A percentile compares a stretch with the other conserved stretches of the same genome.
phyloP scores from a whole-genome alignment of 257 asterid species.

The Verbena officinalis region DNA sequence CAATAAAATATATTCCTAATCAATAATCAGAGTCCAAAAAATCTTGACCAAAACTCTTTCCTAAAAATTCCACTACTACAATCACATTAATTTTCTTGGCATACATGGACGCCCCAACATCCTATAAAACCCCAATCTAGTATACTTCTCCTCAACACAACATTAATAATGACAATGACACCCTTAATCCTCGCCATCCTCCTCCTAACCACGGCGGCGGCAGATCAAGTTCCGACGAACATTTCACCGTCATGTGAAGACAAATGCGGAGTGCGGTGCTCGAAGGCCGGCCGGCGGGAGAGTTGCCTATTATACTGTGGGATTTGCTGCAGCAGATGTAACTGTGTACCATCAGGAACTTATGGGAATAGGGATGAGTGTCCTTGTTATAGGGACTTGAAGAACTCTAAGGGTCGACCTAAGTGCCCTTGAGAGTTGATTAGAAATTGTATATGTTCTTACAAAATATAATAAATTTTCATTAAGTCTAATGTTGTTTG shows the following conservation, averaged over 20 bases:
- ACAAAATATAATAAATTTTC: no score
- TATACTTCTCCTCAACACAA: no score
- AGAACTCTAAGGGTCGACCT: conserved; percentile 46
- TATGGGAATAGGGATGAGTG: conserved; percentile 45
- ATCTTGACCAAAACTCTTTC: conserved; percentile 3
- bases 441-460: no score
- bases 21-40: no score
- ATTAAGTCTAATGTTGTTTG: no score
- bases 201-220: neutral
- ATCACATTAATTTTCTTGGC: neutral
- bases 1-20: no score
- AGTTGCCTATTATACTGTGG: conserved; percentile 49
- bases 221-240: neutral
- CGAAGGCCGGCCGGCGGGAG: conserved; percentile 37
- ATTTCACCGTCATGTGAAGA: conserved; percentile 29
- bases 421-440: conserved; percentile 54
- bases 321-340: conserved; percentile 47
- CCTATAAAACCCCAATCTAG: neutral
- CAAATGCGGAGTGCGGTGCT: conserved; percentile 41
- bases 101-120: neutral
- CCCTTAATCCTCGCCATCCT: neutral
- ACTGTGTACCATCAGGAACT: conserved; percentile 53
- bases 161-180: neutral
- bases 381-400: conserved; percentile 53
- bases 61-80: neutral